Evolutionary conservation across 257 asterid genomes (phyloP).

Genomic region (Buddleja alternifolia): DNA sequence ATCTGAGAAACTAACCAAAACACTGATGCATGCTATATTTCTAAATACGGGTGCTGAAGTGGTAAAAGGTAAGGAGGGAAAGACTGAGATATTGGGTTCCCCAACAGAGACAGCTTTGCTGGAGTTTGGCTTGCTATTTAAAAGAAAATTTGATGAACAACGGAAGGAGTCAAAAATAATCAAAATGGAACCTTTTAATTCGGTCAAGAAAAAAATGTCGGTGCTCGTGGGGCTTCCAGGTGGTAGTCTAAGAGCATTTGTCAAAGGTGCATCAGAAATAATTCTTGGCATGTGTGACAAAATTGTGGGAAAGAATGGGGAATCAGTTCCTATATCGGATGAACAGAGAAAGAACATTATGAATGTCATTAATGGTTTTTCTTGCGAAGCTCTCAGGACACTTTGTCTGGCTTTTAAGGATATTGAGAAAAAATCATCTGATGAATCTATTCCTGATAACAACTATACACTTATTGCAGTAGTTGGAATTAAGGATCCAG

Average conservation of each 20-base stretch:
- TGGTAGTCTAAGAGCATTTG: conserved; percentile 49
- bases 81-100: conserved; percentile 59
- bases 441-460: conserved; percentile 52
- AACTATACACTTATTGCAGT: conserved; percentile 66
- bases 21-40: conserved; percentile 55
- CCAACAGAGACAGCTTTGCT: conserved; percentile 84
- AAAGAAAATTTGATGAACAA: conserved; percentile 37
- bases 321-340: conserved; percentile 46
- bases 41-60: conserved; percentile 75
- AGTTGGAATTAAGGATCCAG: conserved; percentile 77
- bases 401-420: conserved; percentile 72
- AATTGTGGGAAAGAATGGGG: conserved; percentile 53
- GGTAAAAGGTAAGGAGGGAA: conserved; percentile 57
- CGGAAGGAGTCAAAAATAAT: conserved; percentile 41
- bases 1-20: conserved; percentile 41
- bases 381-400: conserved; percentile 71
- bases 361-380: conserved; percentile 51
- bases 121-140: conserved; percentile 57
- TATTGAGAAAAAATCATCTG: conserved; percentile 27
- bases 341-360: conserved; percentile 48
- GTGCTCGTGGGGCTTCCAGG: conserved; percentile 57
- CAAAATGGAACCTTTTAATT: conserved; percentile 74
- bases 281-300: conserved; percentile 61
- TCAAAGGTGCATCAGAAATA: conserved; percentile 80
- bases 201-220: conserved; percentile 77